Percentiles rank a stretch among this genome's conserved stretches.
These are phyloP conservation scores for Brassica hybrid DNA, from an alignment of 441 rosid genomes.

Conservation along the genomic window DNA sequence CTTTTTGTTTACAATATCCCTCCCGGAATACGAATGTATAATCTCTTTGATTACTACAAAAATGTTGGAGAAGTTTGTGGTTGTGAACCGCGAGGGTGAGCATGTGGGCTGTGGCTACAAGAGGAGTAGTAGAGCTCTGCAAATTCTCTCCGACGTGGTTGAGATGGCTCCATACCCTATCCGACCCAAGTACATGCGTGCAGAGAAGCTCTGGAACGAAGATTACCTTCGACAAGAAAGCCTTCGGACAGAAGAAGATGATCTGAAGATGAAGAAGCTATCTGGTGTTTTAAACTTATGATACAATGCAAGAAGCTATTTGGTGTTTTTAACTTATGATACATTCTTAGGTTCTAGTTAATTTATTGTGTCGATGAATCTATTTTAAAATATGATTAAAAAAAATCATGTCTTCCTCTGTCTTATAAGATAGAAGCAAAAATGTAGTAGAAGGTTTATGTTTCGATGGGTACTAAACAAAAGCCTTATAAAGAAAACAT, in stretches of 20 bases:
- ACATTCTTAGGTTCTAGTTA: too few relatives aligned
- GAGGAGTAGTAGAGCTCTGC: background rate
- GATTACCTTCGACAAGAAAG: background rate
- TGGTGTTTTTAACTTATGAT: too few relatives aligned
- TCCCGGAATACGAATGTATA: background rate
- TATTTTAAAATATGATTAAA: too few relatives aligned
- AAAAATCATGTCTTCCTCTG: too few relatives aligned
- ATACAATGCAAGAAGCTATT: too few relatives aligned
- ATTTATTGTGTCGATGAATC: too few relatives aligned
- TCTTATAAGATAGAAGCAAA: too few relatives aligned
- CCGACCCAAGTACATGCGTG: background rate
- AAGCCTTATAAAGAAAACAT: too few relatives aligned
- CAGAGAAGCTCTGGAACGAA: background rate
- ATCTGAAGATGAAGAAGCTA: background rate
- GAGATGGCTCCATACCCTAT: conserved; percentile 3
- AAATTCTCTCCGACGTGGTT: conserved; percentile 5
- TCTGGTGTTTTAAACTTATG: background rate
- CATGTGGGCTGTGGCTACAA: background rate
- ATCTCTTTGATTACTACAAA: background rate
- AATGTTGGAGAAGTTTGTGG: background rate
- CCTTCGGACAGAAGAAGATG: background rate
- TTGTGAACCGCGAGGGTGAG: background rate
- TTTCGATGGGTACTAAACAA: too few relatives aligned
- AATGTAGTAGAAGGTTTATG: too few relatives aligned
- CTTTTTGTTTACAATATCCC: too few relatives aligned